Evolutionary conservation across 2,329 filamentous ascomycete species (phyloP).

Genomic region (Claviceps cyperi): DNA sequence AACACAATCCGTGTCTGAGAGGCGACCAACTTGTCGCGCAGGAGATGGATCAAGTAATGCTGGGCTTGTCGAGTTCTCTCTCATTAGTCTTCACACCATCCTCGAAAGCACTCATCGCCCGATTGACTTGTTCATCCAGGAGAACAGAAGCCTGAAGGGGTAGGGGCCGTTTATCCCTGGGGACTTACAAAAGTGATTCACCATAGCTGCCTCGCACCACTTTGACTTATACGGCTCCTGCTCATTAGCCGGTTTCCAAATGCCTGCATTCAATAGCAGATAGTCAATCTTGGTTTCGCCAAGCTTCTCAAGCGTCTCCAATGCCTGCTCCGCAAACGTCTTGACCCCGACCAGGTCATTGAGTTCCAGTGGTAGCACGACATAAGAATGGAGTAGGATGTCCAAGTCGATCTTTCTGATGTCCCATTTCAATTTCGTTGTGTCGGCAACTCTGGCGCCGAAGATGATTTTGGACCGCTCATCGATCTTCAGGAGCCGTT

Average conservation of each 20-base stretch:
- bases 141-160: too few species aligned
- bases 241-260: conserved; percentile 20
- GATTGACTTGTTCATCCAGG: too few species aligned
- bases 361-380: conserved; percentile 34
- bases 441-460: conserved; percentile 30
- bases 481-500: conserved; percentile 30
- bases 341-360: conserved; percentile 28
- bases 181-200: conserved; percentile 36
- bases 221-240: conserved; percentile 26
- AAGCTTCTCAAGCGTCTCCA: conserved; percentile 19
- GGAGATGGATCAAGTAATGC: conserved; percentile 36
- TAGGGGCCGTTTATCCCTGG: too few species aligned
- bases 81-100: neutral
- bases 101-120: too few species aligned
- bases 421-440: conserved; percentile 21
- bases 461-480: conserved; percentile 33
- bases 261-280: conserved; percentile 34
- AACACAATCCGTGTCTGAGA: conserved; percentile 33
- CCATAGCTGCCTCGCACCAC: conserved; percentile 35
- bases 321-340: conserved; percentile 29
- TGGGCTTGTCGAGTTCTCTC: conserved; percentile 25
- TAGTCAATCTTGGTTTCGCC: conserved; percentile 30
- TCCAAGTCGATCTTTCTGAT: conserved; percentile 29
- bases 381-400: conserved; percentile 23
- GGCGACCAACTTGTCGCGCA: conserved; percentile 31